Conservation (phyloP, 1,284 basidiomycete genomes). For the Ceratobasidium papillatum region DNA sequence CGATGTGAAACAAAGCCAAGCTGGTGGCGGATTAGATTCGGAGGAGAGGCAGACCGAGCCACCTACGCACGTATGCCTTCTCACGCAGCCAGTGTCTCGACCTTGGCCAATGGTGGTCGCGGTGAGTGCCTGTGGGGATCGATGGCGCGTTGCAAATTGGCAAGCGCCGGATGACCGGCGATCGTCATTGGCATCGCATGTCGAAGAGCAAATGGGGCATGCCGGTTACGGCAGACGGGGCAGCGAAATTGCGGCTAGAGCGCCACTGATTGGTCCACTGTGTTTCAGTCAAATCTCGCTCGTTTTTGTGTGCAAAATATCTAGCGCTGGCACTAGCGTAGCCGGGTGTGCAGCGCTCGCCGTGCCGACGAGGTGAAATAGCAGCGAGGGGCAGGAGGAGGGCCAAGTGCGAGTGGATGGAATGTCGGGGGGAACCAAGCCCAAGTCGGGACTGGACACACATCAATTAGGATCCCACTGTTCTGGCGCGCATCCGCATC, state of each 20-base stretch:
- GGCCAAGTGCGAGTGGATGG: not conserved
- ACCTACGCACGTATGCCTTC: not conserved
- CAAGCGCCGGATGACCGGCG: not conserved
- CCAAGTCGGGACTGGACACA: constrained; percentile 21
- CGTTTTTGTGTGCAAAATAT: not conserved
- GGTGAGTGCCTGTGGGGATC: not conserved
- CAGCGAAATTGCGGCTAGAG: not conserved
- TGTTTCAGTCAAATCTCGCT: not conserved
- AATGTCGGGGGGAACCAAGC: constrained; percentile 1
- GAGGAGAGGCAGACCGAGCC: not conserved
- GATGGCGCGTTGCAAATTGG: not conserved
- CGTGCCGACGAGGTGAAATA: not conserved
- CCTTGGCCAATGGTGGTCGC: not conserved
- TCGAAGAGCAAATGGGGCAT: not conserved
- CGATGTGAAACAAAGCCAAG: not conserved
- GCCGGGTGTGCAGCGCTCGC: not conserved
- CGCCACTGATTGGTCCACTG: constrained; percentile 11
- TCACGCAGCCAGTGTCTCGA: constrained; percentile 1
- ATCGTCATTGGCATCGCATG: not conserved
- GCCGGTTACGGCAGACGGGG: not conserved
- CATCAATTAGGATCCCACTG: constrained; percentile 16
- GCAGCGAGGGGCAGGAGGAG: not conserved
- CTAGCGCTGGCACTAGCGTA: not conserved
- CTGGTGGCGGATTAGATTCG: not conserved
- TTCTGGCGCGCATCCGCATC: constrained; percentile 1